A percentile compares a stretch with the other conserved stretches of the same genome.
These are phyloP conservation scores for Aspergillus fructus DNA, from an alignment of 2,329 filamentous ascomycete species.

Conservation along the genomic window DNA sequence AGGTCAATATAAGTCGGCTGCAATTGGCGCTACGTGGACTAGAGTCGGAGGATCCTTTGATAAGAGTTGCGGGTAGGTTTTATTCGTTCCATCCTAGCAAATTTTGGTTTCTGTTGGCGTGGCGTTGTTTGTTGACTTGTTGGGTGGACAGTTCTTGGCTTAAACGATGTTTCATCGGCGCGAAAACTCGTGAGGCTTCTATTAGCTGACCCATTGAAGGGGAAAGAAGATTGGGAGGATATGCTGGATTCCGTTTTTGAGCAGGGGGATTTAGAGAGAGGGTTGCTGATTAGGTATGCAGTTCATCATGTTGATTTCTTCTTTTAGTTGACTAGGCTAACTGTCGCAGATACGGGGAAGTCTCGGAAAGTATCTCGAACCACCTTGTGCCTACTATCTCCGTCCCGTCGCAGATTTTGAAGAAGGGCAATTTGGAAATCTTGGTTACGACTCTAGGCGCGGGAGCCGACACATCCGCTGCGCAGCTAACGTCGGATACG, in stretches of 20 bases:
- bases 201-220: constrained; percentile 67
- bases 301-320: neutral
- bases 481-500: constrained; percentile 55
- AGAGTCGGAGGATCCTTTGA: constrained; percentile 53
- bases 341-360: constrained; percentile 53
- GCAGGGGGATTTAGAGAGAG: constrained; percentile 48
- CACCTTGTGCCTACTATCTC: constrained; percentile 55
- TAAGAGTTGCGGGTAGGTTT: constrained; percentile 54
- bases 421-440: constrained; percentile 59
- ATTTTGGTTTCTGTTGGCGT: neutral
- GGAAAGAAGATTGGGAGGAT: constrained; percentile 66
- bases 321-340: neutral
- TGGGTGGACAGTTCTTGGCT: constrained; percentile 46
- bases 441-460: constrained; percentile 56
- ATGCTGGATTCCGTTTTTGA: constrained; percentile 51
- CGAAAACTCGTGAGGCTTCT: constrained; percentile 65
- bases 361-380: constrained; percentile 47
- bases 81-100: neutral
- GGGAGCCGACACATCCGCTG: constrained; percentile 49
- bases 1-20: constrained; percentile 59
- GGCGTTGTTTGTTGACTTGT: neutral
- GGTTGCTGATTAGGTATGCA: constrained; percentile 63
- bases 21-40: constrained; percentile 60
- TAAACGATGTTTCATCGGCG: constrained; percentile 51
- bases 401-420: constrained; percentile 57